Conservation (phyloP, 306 rosid species). For the Betula pendula region DNA sequence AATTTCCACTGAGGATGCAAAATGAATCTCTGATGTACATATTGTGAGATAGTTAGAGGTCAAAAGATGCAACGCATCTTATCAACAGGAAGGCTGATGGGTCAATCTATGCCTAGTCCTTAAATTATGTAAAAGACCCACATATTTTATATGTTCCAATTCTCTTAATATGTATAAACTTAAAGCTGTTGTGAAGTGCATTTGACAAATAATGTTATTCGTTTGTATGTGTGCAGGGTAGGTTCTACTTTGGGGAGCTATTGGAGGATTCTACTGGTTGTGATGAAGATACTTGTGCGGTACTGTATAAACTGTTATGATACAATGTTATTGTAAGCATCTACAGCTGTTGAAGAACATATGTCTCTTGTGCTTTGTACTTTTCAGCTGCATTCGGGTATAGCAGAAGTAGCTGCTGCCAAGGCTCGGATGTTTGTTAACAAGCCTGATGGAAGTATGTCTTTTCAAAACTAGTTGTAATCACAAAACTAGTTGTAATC, state of each 20-base stretch:
- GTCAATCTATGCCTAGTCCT: slow-evolving; percentile 11
- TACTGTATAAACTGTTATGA: slow-evolving; percentile 27
- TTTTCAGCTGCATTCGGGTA: slow-evolving; percentile 85
- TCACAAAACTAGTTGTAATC: slow-evolving; percentile 14
- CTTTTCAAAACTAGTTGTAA: slow-evolving; percentile 19
- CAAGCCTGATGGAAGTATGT: slow-evolving; percentile 99
- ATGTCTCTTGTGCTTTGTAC: slow-evolving; percentile 31
- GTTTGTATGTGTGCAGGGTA: slow-evolving; percentile 67
- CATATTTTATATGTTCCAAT: not conserved
- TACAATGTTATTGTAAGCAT: slow-evolving; percentile 6
- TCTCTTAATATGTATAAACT: not conserved
- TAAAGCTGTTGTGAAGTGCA: not conserved
- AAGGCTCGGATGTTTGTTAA: slow-evolving; percentile 98
- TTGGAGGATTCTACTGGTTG: slow-evolving; percentile 63
- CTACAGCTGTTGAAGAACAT: slow-evolving; percentile 15
- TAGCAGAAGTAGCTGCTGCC: slow-evolving; percentile 98
- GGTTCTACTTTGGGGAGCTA: slow-evolving; percentile 92
- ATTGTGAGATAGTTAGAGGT: not conserved
- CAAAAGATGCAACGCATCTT: slow-evolving; percentile 12
- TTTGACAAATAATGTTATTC: not conserved
- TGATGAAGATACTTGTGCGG: slow-evolving; percentile 76
- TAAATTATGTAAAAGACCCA: slow-evolving; percentile 1
- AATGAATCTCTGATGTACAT: slow-evolving; percentile 7
- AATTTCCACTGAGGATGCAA: slow-evolving; percentile 15
- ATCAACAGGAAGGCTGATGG: slow-evolving; percentile 12